phyloP scores from a whole-genome alignment of 1,284 basidiomycete genomes.

The Rhodotorula sp. region DNA sequence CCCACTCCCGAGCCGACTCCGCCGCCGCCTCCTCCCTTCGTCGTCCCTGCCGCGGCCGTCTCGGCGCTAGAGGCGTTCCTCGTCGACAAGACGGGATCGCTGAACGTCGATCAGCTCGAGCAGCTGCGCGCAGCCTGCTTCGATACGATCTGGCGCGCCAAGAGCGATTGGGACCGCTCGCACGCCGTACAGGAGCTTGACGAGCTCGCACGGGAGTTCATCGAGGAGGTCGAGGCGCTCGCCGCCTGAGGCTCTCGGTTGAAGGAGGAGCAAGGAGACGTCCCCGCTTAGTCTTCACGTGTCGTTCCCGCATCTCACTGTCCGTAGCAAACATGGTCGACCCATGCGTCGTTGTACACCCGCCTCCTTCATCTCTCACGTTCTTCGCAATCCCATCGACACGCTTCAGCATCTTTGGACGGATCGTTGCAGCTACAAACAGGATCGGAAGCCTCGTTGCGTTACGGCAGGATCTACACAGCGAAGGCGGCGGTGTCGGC shows the following conservation, averaged over 20 bases:
- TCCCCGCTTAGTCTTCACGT: neutral
- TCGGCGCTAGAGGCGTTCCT: slow-evolving; percentile 57
- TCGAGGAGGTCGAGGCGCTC: slow-evolving; percentile 39
- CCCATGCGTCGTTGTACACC: no score
- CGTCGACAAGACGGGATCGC: slow-evolving; percentile 58
- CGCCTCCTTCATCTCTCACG: no score
- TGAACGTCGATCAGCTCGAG: slow-evolving; percentile 87
- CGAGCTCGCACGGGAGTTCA: slow-evolving; percentile 40
- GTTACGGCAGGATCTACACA: no score
- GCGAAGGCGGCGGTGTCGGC: neutral
- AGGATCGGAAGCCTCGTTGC: no score
- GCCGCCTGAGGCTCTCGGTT: neutral
- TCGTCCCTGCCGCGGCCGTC: slow-evolving; percentile 59
- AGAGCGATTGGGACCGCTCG: slow-evolving; percentile 78
- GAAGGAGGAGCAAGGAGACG: no score
- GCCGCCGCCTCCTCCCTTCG: slow-evolving; percentile 56
- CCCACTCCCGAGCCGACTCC: slow-evolving; percentile 24
- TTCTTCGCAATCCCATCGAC: no score
- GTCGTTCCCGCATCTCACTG: neutral
- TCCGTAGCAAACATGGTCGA: neutral
- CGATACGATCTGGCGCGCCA: slow-evolving; percentile 74
- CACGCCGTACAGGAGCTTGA: slow-evolving; percentile 32
- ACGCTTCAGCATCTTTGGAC: no score
- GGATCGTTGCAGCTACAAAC: no score
- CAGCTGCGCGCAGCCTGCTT: slow-evolving; percentile 84